A percentile compares a stretch with the other conserved stretches of the same genome.
These are phyloP conservation scores for Pythium chondricola DNA, from an alignment of 352 stramenopile genomes.

Conservation along the genomic window DNA sequence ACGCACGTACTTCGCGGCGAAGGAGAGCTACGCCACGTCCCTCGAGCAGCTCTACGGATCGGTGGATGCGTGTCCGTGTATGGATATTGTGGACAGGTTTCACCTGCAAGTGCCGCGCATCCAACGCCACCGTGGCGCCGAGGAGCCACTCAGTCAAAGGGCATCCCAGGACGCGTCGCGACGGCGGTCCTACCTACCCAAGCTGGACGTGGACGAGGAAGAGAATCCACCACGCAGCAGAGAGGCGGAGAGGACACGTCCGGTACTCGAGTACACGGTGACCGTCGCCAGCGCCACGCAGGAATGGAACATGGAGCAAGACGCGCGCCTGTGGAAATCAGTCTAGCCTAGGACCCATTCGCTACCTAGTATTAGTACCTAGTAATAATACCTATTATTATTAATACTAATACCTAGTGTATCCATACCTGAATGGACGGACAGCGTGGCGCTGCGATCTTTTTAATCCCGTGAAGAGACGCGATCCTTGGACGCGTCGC, in stretches of 20 bases:
- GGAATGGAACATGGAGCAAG: constrained; percentile 41
- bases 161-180: background rate
- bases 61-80: constrained; percentile 20
- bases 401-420: no score
- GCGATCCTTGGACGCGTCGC: no score
- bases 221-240: no score
- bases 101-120: constrained; percentile 30
- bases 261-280: constrained; percentile 21
- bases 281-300: constrained; percentile 31
- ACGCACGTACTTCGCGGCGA: constrained; percentile 31
- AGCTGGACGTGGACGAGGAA: constrained; percentile 25
- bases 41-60: constrained; percentile 35
- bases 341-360: no score
- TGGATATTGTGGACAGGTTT: constrained; percentile 24
- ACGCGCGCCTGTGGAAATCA: constrained; percentile 34
- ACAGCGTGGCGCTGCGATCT: no score
- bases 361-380: no score
- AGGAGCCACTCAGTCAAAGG: background rate
- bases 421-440: no score
- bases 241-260: background rate
- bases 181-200: constrained; percentile 15
- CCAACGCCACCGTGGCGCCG: background rate
- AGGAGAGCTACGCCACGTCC: constrained; percentile 35
- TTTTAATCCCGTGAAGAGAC: no score
- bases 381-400: no score